Evolutionary conservation across 768 basidiomycete species (phyloP).

Genomic region (Mrakia gelida): DNA sequence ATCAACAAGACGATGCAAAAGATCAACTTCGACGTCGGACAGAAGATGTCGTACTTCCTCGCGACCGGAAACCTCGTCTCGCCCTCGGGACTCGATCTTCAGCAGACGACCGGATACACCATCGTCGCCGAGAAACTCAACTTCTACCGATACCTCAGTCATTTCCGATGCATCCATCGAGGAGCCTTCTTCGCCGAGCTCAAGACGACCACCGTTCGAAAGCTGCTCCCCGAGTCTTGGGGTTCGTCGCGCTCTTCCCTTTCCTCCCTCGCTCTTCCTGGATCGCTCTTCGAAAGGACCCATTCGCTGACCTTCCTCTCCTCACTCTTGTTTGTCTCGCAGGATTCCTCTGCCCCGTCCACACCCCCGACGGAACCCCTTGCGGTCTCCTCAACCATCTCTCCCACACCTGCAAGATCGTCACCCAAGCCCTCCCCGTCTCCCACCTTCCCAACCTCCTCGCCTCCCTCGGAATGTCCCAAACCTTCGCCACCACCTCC

Average conservation of each 20-base stretch:
- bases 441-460: constrained; percentile 78
- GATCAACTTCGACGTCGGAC: constrained; percentile 87
- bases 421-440: constrained; percentile 69
- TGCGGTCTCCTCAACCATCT: constrained; percentile 97
- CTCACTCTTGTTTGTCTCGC: not conserved
- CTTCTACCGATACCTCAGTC: constrained; percentile 96
- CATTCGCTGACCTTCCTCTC: constrained; percentile 26
- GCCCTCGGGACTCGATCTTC: constrained; percentile 89
- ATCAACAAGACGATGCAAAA: constrained; percentile 67
- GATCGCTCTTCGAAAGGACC: not conserved
- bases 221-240: constrained; percentile 96
- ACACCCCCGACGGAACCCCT: constrained; percentile 96
- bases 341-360: constrained; percentile 98
- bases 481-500: constrained; percentile 64
- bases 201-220: constrained; percentile 95
- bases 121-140: constrained; percentile 98
- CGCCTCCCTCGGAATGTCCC: constrained; percentile 87
- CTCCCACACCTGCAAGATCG: constrained; percentile 84
- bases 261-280: constrained; percentile 1
- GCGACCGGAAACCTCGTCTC: constrained; percentile 95
- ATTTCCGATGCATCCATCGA: constrained; percentile 97
- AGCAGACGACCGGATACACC: constrained; percentile 97
- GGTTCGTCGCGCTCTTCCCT: constrained; percentile 52
- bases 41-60: constrained; percentile 85
- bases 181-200: constrained; percentile 99